Evolutionary conservation across 306 rosid species (phyloP).

Genomic region (Castanospermum australe): DNA sequence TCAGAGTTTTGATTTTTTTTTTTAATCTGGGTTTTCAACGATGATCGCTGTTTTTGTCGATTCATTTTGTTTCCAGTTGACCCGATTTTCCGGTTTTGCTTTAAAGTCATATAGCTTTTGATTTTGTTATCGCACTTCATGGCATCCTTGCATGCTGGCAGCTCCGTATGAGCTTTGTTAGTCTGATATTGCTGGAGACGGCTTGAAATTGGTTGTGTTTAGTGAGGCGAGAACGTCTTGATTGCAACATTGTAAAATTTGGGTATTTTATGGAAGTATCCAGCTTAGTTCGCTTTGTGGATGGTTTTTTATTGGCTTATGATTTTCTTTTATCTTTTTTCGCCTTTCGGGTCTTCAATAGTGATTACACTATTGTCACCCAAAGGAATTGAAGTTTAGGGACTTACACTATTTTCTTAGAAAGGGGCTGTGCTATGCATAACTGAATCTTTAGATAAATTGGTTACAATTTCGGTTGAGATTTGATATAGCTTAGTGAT

Average conservation of each 20-base stretch:
- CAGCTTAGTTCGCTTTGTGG: not conserved
- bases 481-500: not conserved
- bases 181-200: not conserved
- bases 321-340: not conserved
- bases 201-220: slow-evolving; percentile 10
- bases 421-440: not conserved
- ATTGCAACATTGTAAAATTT: not conserved
- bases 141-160: not conserved
- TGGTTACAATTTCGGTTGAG: not conserved
- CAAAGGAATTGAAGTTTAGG: not conserved
- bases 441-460: not conserved
- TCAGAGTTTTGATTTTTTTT: slow-evolving; percentile 16
- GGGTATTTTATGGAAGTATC: not conserved
- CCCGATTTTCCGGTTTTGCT: not conserved
- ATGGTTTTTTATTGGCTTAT: not conserved
- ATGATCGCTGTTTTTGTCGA: not conserved
- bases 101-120: not conserved
- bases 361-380: not conserved
- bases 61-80: not conserved
- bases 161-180: not conserved
- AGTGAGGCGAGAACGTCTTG: not conserved
- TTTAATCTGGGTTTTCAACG: slow-evolving; percentile 9
- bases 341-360: not conserved
- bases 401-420: not conserved
- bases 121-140: not conserved